Evolutionary conservation across 2,329 filamentous ascomycete species (phyloP).

Genomic region (Purpureocillium takamizusanense): DNA sequence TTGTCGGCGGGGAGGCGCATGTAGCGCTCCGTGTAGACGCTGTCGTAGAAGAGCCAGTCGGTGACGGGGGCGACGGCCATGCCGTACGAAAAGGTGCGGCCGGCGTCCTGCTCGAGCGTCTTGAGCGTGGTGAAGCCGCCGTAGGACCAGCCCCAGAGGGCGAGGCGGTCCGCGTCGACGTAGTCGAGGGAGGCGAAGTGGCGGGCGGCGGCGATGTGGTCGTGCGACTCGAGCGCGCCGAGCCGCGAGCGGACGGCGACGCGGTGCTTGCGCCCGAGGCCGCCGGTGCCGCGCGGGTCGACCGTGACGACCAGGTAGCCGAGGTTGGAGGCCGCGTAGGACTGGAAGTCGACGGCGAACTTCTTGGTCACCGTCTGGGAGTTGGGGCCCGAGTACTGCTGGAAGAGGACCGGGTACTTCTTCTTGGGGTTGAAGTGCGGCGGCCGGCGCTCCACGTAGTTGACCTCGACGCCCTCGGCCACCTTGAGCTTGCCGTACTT

Average conservation of each 20-base stretch:
- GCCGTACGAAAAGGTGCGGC: constrained; percentile 85
- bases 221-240: constrained; percentile 73
- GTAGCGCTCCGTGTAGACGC: constrained; percentile 90
- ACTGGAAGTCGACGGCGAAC: constrained; percentile 82
- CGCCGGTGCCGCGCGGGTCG: constrained; percentile 88
- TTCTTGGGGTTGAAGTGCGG: constrained; percentile 78
- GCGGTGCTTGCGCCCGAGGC: constrained; percentile 73
- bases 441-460: constrained; percentile 75
- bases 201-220: constrained; percentile 86
- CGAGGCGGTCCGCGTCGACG: constrained; percentile 71
- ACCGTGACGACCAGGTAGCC: constrained; percentile 94
- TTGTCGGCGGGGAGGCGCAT: constrained; percentile 94
- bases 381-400: constrained; percentile 89
- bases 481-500: constrained; percentile 80
- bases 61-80: constrained; percentile 99
- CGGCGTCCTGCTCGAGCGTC: constrained; percentile 83
- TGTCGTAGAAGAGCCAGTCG: constrained; percentile 94
- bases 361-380: constrained; percentile 77
- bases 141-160: constrained; percentile 98
- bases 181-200: constrained; percentile 75
- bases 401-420: constrained; percentile 90
- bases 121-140: constrained; percentile 94
- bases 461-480: constrained; percentile 59
- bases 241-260: constrained; percentile 76
- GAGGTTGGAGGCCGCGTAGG: constrained; percentile 74